A percentile compares a stretch with the other conserved stretches of the same genome.
phyloP scores from a whole-genome alignment of 805 yeast genomes.

The Nakazawaea molendinolei region DNA sequence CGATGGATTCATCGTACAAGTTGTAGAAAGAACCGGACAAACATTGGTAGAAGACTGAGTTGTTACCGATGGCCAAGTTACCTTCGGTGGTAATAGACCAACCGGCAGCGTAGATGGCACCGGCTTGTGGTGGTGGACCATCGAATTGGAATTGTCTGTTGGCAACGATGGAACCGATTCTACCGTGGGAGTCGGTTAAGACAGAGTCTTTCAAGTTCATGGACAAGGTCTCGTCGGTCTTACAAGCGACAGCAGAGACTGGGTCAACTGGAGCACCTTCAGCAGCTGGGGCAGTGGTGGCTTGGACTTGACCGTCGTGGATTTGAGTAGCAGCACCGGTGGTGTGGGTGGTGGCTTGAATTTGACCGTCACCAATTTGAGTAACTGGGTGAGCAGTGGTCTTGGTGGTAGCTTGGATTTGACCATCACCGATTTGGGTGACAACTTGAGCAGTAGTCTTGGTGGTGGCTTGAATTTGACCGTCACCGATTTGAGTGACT shows the following conservation, averaged over 20 bases:
- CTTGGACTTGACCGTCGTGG: constrained; percentile 40
- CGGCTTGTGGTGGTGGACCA: constrained; percentile 62
- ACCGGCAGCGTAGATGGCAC: constrained; percentile 46
- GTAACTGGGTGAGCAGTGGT: constrained; percentile 21
- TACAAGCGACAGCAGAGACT: constrained; percentile 26
- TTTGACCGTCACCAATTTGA: constrained; percentile 42
- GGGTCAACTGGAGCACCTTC: constrained; percentile 13
- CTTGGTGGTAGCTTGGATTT: constrained; percentile 39
- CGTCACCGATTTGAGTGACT: constrained; percentile 31
- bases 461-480: constrained; percentile 30
- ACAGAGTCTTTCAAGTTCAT: constrained; percentile 34
- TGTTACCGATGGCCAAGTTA: constrained; percentile 43
- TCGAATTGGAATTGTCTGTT: constrained; percentile 62
- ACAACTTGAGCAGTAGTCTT: constrained; percentile 29
- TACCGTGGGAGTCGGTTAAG: constrained; percentile 40
- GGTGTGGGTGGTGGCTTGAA: constrained; percentile 27
- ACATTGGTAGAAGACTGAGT: constrained; percentile 46
- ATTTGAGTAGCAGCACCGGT: constrained; percentile 37
- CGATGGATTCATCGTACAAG: constrained; percentile 43
- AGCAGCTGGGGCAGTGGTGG: constrained; percentile 27
- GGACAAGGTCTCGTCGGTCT: constrained; percentile 30
- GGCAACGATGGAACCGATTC: constrained; percentile 55
- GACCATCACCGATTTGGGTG: constrained; percentile 48
- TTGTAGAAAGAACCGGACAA: constrained; percentile 52
- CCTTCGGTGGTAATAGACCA: constrained; percentile 40